phyloP scores from a whole-genome alignment of 768 basidiomycete genomes.

The Hygrophorus pudorinus region DNA sequence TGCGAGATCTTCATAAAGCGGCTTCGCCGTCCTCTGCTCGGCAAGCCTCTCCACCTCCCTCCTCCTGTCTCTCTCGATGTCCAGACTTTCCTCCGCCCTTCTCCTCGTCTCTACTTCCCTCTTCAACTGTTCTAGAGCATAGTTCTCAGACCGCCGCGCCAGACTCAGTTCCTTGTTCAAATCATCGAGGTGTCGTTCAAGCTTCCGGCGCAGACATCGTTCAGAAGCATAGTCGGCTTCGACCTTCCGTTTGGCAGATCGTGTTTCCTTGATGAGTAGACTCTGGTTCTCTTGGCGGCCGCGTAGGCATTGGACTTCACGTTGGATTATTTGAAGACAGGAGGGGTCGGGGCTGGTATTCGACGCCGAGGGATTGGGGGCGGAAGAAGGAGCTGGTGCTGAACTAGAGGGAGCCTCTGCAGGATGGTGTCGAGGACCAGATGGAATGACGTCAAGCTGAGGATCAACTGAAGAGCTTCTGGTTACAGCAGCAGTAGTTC shows the following conservation, averaged over 20 bases:
- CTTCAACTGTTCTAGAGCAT: conserved; percentile 18
- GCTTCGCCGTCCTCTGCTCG: conserved; percentile 6
- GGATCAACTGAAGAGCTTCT: not conserved
- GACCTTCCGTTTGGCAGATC: conserved; percentile 31
- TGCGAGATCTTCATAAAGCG: conserved; percentile 9
- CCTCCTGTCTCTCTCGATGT: conserved; percentile 17
- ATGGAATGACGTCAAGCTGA: conserved; percentile 5
- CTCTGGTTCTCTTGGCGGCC: conserved; percentile 21
- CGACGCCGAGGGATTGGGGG: too few species aligned
- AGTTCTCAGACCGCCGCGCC: conserved; percentile 20
- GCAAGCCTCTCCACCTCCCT: conserved; percentile 8
- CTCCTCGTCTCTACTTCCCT: conserved; percentile 50
- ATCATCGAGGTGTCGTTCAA: conserved; percentile 24
- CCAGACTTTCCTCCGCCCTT: conserved; percentile 40
- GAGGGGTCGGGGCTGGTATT: conserved; percentile 5
- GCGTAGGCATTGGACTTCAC: conserved; percentile 30
- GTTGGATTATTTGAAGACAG: conserved; percentile 16
- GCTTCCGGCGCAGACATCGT: conserved; percentile 25
- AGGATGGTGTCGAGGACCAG: conserved; percentile 6
- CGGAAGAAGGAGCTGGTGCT: too few species aligned
- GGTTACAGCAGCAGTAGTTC: not conserved
- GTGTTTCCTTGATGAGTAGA: conserved; percentile 21
- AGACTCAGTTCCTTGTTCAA: conserved; percentile 21
- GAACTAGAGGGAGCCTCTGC: too few species aligned
- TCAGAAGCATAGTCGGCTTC: conserved; percentile 30